A percentile compares a stretch with the other conserved stretches of the same genome.
phyloP scores from a whole-genome alignment of 345 rosid genomes.

The Eucalyptus caleyi region DNA sequence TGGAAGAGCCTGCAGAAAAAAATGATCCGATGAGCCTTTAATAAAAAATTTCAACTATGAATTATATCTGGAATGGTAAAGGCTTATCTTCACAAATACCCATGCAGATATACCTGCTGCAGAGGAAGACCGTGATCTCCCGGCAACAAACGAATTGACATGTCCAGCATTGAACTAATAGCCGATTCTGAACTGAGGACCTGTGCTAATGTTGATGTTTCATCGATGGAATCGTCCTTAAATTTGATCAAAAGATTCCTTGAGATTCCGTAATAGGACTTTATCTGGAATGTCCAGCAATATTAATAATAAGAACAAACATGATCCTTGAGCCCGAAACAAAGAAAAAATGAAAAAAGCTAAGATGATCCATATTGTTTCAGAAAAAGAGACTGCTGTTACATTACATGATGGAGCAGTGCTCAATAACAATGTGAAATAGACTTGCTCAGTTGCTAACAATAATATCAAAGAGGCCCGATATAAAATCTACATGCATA shows the following conservation, averaged over 20 bases:
- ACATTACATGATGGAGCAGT: neutral
- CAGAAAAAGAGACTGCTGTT: neutral
- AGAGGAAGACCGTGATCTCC: constrained; percentile 98
- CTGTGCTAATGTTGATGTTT: constrained; percentile 75
- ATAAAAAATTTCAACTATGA: neutral
- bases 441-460: neutral
- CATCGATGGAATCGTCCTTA: constrained; percentile 81
- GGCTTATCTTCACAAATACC: neutral
- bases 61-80: neutral
- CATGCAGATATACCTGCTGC: constrained; percentile 48
- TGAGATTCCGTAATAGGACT: constrained; percentile 86
- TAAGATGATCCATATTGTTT: neutral
- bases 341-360: neutral
- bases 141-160: constrained; percentile 79
- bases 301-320: neutral
- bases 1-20: constrained; percentile 53
- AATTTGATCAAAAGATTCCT: constrained; percentile 87
- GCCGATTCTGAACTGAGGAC: constrained; percentile 88
- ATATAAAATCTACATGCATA: neutral
- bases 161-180: constrained; percentile 86
- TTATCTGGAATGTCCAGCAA: constrained; percentile 41
- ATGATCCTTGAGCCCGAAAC: neutral
- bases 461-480: neutral
- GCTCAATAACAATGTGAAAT: neutral
- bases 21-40: neutral